Percentiles rank a stretch among this genome's conserved stretches.
phyloP scores from a whole-genome alignment of 768 basidiomycete species.

The Tylopilus felleus region DNA sequence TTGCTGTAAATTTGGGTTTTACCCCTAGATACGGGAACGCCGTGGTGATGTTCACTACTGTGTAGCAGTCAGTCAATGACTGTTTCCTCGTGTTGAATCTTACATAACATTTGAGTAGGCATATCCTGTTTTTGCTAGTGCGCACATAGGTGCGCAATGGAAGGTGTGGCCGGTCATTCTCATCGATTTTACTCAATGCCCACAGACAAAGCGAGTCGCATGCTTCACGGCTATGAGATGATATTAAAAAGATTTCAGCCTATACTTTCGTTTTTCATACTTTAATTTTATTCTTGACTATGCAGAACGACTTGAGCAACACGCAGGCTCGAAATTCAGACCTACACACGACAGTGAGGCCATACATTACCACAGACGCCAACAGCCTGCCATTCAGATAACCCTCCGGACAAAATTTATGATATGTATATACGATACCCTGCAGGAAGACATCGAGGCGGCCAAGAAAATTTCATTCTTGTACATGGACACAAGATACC shows the following conservation, averaged over 20 bases:
- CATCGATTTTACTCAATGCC: conserved; percentile 2
- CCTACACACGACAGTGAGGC: conserved; percentile 41
- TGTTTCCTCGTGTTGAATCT: too few relatives aligned
- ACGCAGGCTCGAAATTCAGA: conserved; percentile 46
- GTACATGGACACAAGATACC: conserved; percentile 85
- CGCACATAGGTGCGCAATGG: conserved; percentile 70
- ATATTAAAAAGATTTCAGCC: conserved; percentile 53
- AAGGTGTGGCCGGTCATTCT: conserved; percentile 44
- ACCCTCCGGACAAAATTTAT: conserved; percentile 46
- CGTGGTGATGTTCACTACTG: too few relatives aligned
- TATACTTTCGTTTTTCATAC: too few relatives aligned
- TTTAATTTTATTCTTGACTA: too few relatives aligned
- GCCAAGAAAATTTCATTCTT: conserved; percentile 53
- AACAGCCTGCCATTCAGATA: conserved; percentile 15
- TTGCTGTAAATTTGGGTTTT: conserved; percentile 69
- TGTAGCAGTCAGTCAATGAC: too few relatives aligned
- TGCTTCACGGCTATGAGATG: conserved; percentile 52
- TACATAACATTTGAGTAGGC: too few relatives aligned
- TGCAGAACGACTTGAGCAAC: conserved; percentile 58
- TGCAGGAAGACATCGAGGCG: conserved; percentile 53
- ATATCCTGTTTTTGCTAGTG: too few relatives aligned
- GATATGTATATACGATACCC: conserved; percentile 57
- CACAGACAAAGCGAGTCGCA: conserved; percentile 55
- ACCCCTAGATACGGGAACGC: conserved; percentile 25
- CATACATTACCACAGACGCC: neutral